Conservation (phyloP, 129 eudicot species). For the Ambrosia trifida region DNA sequence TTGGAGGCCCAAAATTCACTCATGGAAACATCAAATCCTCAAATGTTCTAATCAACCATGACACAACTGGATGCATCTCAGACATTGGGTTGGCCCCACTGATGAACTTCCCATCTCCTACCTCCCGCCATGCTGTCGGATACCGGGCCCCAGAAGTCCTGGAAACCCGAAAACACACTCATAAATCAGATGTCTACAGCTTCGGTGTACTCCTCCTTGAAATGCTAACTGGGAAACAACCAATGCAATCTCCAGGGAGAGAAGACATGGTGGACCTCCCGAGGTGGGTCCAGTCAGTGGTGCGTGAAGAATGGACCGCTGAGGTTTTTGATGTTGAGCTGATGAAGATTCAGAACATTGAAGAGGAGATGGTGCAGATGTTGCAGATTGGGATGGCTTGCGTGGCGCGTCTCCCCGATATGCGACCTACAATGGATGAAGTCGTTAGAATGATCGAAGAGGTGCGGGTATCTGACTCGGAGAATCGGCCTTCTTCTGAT, state of each 20-base stretch:
- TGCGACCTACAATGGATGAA: slow-evolving; percentile 71
- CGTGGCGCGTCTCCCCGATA: slow-evolving; percentile 63
- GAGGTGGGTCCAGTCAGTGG: slow-evolving; percentile 87
- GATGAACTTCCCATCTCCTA: slow-evolving; percentile 62
- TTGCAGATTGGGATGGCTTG: slow-evolving; percentile 90
- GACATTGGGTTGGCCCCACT: slow-evolving; percentile 73
- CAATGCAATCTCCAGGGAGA: slow-evolving; percentile 73
- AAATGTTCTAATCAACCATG: slow-evolving; percentile 66
- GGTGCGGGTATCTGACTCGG: slow-evolving; percentile 70
- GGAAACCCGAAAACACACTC: slow-evolving; percentile 70
- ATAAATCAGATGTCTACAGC: slow-evolving; percentile 83
- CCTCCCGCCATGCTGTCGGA: slow-evolving; percentile 61
- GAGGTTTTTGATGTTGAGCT: slow-evolving; percentile 82
- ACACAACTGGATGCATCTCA: slow-evolving; percentile 58
- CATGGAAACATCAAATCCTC: slow-evolving; percentile 81
- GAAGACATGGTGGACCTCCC: slow-evolving; percentile 85
- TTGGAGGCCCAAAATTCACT: slow-evolving; percentile 69
- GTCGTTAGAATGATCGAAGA: slow-evolving; percentile 82
- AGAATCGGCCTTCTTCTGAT: slow-evolving; percentile 75
- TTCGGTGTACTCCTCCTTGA: slow-evolving; percentile 79
- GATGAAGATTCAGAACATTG: slow-evolving; percentile 67
- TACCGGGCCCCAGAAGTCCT: slow-evolving; percentile 82
- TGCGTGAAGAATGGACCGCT: slow-evolving; percentile 88
- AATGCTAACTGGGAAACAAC: slow-evolving; percentile 82
- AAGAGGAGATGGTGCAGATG: slow-evolving; percentile 95